A percentile compares a stretch with the other conserved stretches of the same genome.
Conservation (phyloP, 2,329 filamentous ascomycete genomes). For the Ceratocystis cacaofunesta region DNA sequence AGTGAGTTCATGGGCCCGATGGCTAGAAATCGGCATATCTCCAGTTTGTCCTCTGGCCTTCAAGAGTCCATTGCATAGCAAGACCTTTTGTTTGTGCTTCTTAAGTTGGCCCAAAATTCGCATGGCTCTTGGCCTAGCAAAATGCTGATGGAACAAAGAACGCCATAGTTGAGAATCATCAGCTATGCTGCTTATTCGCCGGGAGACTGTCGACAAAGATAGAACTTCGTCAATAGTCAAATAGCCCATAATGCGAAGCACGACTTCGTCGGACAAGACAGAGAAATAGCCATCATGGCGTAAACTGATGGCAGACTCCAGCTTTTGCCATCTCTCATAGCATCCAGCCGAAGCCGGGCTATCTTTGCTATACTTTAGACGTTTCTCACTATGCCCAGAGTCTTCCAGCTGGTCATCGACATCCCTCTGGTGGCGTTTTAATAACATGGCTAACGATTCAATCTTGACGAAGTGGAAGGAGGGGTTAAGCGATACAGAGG, state of each 20-base stretch:
- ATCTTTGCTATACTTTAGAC: background rate
- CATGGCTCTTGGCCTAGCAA: background rate
- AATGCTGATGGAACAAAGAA: conserved; percentile 43
- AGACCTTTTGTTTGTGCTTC: background rate
- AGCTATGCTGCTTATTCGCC: conserved; percentile 56
- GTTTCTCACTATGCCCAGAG: background rate
- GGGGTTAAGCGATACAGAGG: background rate
- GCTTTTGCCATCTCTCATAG: background rate
- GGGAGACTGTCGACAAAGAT: conserved; percentile 50
- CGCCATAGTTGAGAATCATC: conserved; percentile 86
- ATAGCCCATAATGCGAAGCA: conserved; percentile 68
- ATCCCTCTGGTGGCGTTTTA: background rate
- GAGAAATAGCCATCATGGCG: conserved; percentile 37
- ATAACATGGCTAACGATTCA: background rate
- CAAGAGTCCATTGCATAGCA: background rate
- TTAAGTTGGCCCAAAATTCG: background rate
- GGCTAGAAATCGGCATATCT: background rate
- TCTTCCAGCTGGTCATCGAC: background rate
- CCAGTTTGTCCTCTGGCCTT: background rate
- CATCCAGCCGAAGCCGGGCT: background rate
- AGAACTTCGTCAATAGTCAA: conserved; percentile 57
- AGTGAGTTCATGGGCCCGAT: background rate
- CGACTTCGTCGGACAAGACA: conserved; percentile 68
- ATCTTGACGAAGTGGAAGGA: background rate
- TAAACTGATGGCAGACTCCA: background rate